phyloP scores from a whole-genome alignment of 2,329 filamentous ascomycete genomes.

The Didymella segeticola region DNA sequence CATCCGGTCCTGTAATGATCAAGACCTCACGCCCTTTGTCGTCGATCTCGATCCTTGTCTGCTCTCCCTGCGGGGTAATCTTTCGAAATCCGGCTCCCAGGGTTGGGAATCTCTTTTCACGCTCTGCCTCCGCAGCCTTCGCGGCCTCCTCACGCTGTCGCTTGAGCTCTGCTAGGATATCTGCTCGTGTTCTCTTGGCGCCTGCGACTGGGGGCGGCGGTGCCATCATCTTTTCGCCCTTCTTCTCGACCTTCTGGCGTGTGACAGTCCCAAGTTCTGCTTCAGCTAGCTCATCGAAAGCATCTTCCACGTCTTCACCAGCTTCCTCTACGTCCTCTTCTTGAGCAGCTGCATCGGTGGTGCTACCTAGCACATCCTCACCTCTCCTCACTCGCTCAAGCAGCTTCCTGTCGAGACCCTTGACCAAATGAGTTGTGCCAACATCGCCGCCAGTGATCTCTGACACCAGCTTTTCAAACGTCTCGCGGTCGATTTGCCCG shows the following conservation, averaged over 20 bases:
- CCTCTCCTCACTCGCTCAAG: conserved; percentile 72
- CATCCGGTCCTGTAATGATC: conserved; percentile 64
- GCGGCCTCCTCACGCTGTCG: conserved; percentile 58
- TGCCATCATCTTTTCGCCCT: conserved; percentile 57
- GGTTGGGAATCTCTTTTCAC: conserved; percentile 50
- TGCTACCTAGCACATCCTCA: conserved; percentile 58
- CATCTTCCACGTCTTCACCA: conserved; percentile 51
- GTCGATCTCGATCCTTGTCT: conserved; percentile 63
- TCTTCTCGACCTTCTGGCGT: conserved; percentile 63
- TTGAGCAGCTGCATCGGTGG: conserved; percentile 46
- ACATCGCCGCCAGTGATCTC: conserved; percentile 85
- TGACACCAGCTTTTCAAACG: conserved; percentile 75
- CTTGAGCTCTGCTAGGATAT: conserved; percentile 66
- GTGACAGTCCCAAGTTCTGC: conserved; percentile 74
- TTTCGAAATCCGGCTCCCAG: conserved; percentile 64
- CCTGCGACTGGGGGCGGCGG: conserved; percentile 52
- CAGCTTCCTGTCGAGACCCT: conserved; percentile 87
- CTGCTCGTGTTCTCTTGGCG: conserved; percentile 62
- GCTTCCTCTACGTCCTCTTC: conserved; percentile 34
- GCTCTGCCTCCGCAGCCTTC: conserved; percentile 51
- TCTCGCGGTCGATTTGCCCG: conserved; percentile 80
- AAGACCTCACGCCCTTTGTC: conserved; percentile 64
- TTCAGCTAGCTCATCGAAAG: conserved; percentile 61
- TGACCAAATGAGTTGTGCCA: conserved; percentile 83
- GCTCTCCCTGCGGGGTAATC: conserved; percentile 57